Evolutionary conservation across 2,329 filamentous ascomycete genomes (phyloP).

Genomic region (Exophiala xenobiotica): DNA sequence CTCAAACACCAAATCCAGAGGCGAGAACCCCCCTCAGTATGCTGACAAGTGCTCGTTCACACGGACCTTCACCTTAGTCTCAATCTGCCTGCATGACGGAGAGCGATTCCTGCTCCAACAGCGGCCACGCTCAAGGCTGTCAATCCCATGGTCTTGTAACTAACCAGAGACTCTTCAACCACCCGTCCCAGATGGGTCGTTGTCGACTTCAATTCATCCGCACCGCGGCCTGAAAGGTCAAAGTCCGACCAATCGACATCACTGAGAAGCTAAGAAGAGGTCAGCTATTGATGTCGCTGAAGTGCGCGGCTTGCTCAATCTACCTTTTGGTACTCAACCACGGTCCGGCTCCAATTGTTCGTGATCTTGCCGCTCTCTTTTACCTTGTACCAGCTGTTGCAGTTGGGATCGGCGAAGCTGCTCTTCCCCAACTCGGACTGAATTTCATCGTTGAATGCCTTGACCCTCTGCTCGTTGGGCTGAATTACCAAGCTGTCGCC

Average conservation of each 20-base stretch:
- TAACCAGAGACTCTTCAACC: slow-evolving; percentile 38
- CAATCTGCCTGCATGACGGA: slow-evolving; percentile 20
- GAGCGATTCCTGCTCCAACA: slow-evolving; percentile 22
- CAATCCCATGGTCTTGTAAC: slow-evolving; percentile 56
- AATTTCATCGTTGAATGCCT: slow-evolving; percentile 26
- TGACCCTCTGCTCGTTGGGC: slow-evolving; percentile 38
- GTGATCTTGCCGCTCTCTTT: slow-evolving; percentile 52
- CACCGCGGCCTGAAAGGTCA: slow-evolving; percentile 27
- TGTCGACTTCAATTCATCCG: slow-evolving; percentile 21
- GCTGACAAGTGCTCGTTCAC: background rate
- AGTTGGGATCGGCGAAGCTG: slow-evolving; percentile 56
- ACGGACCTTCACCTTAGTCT: slow-evolving; percentile 6
- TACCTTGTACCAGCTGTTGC: slow-evolving; percentile 60
- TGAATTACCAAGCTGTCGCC: slow-evolving; percentile 46
- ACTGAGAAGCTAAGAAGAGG: slow-evolving; percentile 28
- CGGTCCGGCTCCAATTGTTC: slow-evolving; percentile 57
- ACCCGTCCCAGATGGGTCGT: slow-evolving; percentile 34
- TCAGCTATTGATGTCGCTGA: slow-evolving; percentile 13
- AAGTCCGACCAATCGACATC: slow-evolving; percentile 34
- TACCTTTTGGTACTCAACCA: slow-evolving; percentile 58
- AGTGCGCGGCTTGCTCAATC: too few species aligned
- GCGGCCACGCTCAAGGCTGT: slow-evolving; percentile 73
- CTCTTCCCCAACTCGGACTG: slow-evolving; percentile 40
- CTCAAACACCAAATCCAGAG: slow-evolving; percentile 1
- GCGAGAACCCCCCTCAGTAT: background rate